Percentiles rank a stretch among this genome's conserved stretches.
phyloP scores from a whole-genome alignment of 2,329 filamentous ascomycete species.

The Albophoma yamanashiensis region DNA sequence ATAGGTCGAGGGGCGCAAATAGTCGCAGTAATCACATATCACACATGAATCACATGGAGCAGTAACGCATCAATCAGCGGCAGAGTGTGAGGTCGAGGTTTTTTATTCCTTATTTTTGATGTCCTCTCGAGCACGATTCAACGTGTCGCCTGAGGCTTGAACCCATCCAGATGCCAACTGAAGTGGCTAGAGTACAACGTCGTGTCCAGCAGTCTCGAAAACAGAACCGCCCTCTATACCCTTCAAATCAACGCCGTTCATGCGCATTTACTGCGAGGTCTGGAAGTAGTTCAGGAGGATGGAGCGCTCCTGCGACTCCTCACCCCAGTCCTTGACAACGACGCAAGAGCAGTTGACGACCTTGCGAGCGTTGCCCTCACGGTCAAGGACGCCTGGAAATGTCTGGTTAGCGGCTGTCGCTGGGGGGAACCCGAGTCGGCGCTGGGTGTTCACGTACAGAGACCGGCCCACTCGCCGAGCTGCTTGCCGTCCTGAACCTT shows the following conservation, averaged over 20 bases:
- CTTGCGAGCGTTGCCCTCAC: slow-evolving; percentile 98
- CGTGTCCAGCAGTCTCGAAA: slow-evolving; percentile 20
- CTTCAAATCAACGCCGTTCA: slow-evolving; percentile 23
- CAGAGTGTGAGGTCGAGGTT: slow-evolving; percentile 1
- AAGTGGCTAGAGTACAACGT: slow-evolving; percentile 37
- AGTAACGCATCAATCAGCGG: neutral
- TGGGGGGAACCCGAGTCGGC: neutral
- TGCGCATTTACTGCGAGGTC: slow-evolving; percentile 56
- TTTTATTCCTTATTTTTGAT: slow-evolving; percentile 28
- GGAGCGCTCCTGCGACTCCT: slow-evolving; percentile 97
- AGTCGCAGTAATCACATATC: slow-evolving; percentile 6
- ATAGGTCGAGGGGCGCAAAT: slow-evolving; percentile 32
- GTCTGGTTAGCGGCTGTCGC: slow-evolving; percentile 17
- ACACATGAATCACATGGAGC: slow-evolving; percentile 2
- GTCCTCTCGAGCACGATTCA: slow-evolving; percentile 25
- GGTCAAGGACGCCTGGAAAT: slow-evolving; percentile 80
- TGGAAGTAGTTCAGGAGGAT: slow-evolving; percentile 99
- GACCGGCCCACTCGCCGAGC: slow-evolving; percentile 98
- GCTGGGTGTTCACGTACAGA: slow-evolving; percentile 60
- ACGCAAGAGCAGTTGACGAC: slow-evolving; percentile 99
- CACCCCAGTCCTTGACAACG: slow-evolving; percentile 99
- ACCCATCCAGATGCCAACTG: slow-evolving; percentile 34
- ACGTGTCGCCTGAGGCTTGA: slow-evolving; percentile 21
- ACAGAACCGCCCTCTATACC: slow-evolving; percentile 27
- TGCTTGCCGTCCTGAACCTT: slow-evolving; percentile 99